phyloP scores from a whole-genome alignment of 1,284 basidiomycete species.

The Microbotryum scabiosae region DNA sequence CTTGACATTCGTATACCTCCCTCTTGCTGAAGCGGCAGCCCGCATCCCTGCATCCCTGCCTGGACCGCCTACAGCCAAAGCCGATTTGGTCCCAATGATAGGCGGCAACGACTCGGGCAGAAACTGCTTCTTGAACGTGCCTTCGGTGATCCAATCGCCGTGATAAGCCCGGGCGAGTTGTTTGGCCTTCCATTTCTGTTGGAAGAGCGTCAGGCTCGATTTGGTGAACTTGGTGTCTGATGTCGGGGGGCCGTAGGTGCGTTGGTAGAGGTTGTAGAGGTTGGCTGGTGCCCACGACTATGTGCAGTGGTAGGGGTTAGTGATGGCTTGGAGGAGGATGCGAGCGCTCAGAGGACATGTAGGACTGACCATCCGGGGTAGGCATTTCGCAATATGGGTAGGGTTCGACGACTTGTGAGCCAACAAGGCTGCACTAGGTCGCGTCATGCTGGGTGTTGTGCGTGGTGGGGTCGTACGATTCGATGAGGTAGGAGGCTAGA shows the following conservation, averaged over 20 bases:
- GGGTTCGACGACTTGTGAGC: conserved; percentile 19
- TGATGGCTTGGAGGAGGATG: neutral
- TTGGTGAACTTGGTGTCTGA: conserved; percentile 51
- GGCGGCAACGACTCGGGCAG: conserved; percentile 79
- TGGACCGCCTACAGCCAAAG: conserved; percentile 10
- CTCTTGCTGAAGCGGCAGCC: conserved; percentile 11
- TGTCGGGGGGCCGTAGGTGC: conserved; percentile 47
- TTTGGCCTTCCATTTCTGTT: conserved; percentile 87
- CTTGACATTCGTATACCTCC: conserved; percentile 32
- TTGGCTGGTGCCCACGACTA: conserved; percentile 76
- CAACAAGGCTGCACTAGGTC: conserved; percentile 1
- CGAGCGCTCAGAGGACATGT: neutral
- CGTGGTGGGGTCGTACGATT: too few relatives aligned
- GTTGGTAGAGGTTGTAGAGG: conserved; percentile 67
- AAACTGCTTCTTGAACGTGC: conserved; percentile 91
- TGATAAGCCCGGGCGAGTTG: conserved; percentile 89
- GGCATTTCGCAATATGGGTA: conserved; percentile 20
- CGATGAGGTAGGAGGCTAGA: too few relatives aligned
- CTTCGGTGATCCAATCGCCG: conserved; percentile 88
- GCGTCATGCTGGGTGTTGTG: too few relatives aligned
- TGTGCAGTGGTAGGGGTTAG: neutral
- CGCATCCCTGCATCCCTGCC: neutral
- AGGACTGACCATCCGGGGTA: conserved; percentile 27
- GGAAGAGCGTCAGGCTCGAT: conserved; percentile 64
- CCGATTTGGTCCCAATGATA: conserved; percentile 49